These are phyloP conservation scores for Vigna unguiculata DNA, from an alignment of 306 rosid genomes.

Conservation along the genomic window DNA sequence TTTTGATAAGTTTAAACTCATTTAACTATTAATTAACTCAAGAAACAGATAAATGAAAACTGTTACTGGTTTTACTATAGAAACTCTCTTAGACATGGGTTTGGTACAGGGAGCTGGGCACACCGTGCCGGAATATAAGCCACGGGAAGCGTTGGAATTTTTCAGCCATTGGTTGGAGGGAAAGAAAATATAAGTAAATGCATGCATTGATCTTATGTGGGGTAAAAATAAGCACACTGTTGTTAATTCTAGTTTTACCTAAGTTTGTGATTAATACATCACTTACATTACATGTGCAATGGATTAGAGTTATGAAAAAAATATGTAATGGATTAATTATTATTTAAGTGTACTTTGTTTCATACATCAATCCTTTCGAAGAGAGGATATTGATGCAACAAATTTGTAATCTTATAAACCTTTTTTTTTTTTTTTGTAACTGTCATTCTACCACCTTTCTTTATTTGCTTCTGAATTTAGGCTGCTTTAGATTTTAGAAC, in stretches of 20 bases:
- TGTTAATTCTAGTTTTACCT: background rate
- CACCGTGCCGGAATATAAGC: conserved; percentile 83
- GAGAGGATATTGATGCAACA: background rate
- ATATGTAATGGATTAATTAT: conserved; percentile 17
- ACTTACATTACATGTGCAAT: background rate
- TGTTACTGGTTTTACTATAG: too few species aligned
- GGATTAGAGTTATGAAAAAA: background rate
- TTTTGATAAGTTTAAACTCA: too few species aligned
- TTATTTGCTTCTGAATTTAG: too few species aligned
- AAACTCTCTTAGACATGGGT: background rate
- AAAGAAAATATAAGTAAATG: conserved; percentile 29
- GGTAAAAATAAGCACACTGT: background rate
- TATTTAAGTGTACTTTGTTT: background rate
- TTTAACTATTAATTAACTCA: too few species aligned
- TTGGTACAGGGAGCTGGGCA: conserved; percentile 76
- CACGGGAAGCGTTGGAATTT: conserved; percentile 72
- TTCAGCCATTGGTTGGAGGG: conserved; percentile 68
- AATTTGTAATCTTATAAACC: background rate
- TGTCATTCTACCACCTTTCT: background rate
- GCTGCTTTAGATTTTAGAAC: too few species aligned
- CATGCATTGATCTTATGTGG: background rate
- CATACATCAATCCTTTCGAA: conserved; percentile 3
- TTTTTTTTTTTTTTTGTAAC: background rate
- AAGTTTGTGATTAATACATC: conserved; percentile 11
- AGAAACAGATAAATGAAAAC: too few species aligned